Percentiles rank a stretch among this genome's conserved stretches.
phyloP scores from a whole-genome alignment of 768 basidiomycete genomes.

The Trametes cinnabarina region DNA sequence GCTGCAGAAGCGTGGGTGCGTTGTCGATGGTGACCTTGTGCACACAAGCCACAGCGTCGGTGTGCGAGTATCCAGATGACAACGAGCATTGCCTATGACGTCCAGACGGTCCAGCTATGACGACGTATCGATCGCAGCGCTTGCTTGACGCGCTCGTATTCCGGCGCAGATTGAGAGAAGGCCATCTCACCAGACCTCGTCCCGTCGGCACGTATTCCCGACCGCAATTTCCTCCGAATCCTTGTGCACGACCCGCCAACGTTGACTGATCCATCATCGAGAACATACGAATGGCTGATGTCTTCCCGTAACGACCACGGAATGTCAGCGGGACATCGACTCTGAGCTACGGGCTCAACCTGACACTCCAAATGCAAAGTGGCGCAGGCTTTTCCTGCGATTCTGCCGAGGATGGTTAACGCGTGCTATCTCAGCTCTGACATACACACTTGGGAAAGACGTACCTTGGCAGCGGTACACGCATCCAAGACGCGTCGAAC shows the following conservation, averaged over 20 bases:
- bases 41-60: background rate
- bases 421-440: conserved; percentile 7
- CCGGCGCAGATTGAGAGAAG: background rate
- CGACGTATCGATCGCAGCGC: background rate
- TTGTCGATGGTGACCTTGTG: background rate
- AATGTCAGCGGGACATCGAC: background rate
- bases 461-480: conserved; percentile 5
- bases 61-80: background rate
- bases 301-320: background rate
- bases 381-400: background rate
- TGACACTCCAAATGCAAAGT: background rate
- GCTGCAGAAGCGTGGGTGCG: background rate
- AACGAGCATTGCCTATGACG: conserved; percentile 7
- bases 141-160: background rate
- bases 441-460: background rate
- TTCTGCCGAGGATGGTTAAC: conserved; percentile 13
- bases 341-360: conserved; percentile 5
- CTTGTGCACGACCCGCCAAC: background rate
- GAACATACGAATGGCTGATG: conserved; percentile 1
- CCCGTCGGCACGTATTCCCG: background rate
- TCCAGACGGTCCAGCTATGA: conserved; percentile 8
- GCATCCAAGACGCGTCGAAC: conserved; percentile 6
- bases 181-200: too few species aligned
- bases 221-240: background rate
- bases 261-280: background rate